A percentile compares a stretch with the other conserved stretches of the same genome.
phyloP scores from a whole-genome alignment of 805 yeast genomes.

The Cyberlindnera mississippiensis region DNA sequence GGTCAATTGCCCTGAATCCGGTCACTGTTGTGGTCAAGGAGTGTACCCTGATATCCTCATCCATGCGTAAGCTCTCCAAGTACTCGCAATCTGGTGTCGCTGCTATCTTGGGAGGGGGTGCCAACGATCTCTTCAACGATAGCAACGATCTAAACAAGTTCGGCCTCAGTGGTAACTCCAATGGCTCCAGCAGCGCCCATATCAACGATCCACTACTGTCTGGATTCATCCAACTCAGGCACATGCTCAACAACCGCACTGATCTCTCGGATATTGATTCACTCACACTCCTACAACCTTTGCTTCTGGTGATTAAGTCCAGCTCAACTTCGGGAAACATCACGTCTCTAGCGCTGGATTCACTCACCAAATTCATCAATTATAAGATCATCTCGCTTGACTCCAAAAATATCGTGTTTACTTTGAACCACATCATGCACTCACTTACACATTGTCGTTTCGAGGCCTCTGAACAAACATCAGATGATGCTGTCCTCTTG shows the following conservation, averaged over 20 bases:
- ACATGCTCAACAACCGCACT: constrained; percentile 57
- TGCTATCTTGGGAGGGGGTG: constrained; percentile 70
- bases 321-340: constrained; percentile 83
- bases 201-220: constrained; percentile 61
- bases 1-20: constrained; percentile 55
- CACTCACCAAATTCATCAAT: constrained; percentile 69
- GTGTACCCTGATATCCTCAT: constrained; percentile 79
- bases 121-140: constrained; percentile 44
- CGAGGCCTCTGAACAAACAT: constrained; percentile 89
- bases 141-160: constrained; percentile 35
- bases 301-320: constrained; percentile 75
- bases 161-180: constrained; percentile 17
- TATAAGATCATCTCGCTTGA: constrained; percentile 58
- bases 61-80: constrained; percentile 83
- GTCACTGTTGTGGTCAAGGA: constrained; percentile 82
- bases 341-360: constrained; percentile 73
- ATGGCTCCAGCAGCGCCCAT: constrained; percentile 23
- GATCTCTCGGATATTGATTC: constrained; percentile 59
- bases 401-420: constrained; percentile 52
- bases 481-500: constrained; percentile 86
- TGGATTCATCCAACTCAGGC: constrained; percentile 74
- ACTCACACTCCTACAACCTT: constrained; percentile 78
- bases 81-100: constrained; percentile 80
- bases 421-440: constrained; percentile 55
- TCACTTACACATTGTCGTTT: constrained; percentile 91